Evolutionary conservation across 2,329 filamentous ascomycete genomes (phyloP), one percentile per base, ranked within the genome.

Genomic region (Colletotrichum limetticola): DNA sequence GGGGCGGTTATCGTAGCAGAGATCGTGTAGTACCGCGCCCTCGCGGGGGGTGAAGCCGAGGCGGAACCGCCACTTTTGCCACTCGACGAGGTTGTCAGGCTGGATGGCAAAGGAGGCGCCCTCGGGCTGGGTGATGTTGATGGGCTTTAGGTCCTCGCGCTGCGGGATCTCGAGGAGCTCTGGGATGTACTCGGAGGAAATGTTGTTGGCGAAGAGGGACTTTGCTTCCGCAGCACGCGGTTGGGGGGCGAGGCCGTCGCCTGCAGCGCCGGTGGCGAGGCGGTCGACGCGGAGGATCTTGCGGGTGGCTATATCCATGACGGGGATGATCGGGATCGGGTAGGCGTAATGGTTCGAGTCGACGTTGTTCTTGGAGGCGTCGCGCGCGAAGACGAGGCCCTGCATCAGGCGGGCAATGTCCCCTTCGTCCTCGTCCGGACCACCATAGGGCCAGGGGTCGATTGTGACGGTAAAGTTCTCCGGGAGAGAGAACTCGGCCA

Each of bases 31-130:
- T 3, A 93, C 91, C 9, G 91, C 88, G 8, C 93, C 92, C 79
- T 95, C 93, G 2, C 93, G 86, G 59, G 89, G 87, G 79, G 92
- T 94, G 83, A 93, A 94, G 46, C 89, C 88, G 3, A 95, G 86
- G 12, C 92, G 85, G 82, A 95, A 91, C 1, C 88, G 85, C 92
- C 92, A 94, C 76, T 92, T 91, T 79, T 92, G 89, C 91, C 91
- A 92, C 68, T 86, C 81, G 5, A 91, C 76, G n/a, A 83, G 79
- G 61, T 85, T 84, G 76, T 88, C 82, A 56, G 84, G 63, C 71
- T 84, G 83, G 11, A 93, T 85, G 0, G 82, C 84, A 81, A 95
- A 94, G 1, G 90, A 92, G 0, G 92, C 87, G 0, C 92, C 92
- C 35, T 93, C 89, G 49, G 88, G 88, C 78, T 96, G 94, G 1